Conservation (phyloP, 345 rosid species). For the Psidium guajava region DNA sequence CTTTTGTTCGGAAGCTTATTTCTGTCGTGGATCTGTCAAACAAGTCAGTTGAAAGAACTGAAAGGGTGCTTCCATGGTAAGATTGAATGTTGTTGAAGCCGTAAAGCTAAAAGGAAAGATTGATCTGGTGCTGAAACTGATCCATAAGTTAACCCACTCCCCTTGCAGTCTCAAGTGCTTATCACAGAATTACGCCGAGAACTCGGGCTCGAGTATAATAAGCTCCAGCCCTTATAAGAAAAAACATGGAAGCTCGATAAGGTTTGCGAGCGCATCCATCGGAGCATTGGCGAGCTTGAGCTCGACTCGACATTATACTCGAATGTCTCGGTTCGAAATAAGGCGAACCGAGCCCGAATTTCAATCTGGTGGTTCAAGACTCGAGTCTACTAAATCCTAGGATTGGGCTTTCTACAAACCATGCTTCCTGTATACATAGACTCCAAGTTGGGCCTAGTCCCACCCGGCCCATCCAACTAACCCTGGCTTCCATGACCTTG, state of each 20-base stretch:
- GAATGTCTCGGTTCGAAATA: too few relatives aligned
- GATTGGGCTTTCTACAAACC: neutral
- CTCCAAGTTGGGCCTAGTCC: too few relatives aligned
- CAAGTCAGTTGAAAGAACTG: neutral
- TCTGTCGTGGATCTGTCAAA: neutral
- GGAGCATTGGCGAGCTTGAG: neutral
- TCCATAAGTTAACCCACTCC: too few relatives aligned
- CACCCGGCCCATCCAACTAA: neutral
- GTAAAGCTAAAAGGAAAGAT: too few relatives aligned
- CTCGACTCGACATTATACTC: neutral
- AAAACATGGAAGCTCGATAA: rapidly evolving
- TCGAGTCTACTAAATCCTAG: neutral
- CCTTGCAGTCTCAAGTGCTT: too few relatives aligned
- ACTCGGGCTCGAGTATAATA: too few relatives aligned
- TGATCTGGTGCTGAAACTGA: too few relatives aligned
- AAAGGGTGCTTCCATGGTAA: too few relatives aligned
- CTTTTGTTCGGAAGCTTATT: neutral
- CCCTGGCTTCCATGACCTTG: neutral
- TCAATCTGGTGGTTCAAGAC: neutral
- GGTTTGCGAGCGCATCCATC: neutral
- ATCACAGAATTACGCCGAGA: too few relatives aligned
- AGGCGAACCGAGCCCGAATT: neutral
- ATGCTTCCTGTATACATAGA: too few relatives aligned
- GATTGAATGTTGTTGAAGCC: too few relatives aligned
- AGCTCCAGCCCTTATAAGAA: neutral